Percentiles rank a stretch among this genome's conserved stretches.
Conservation (phyloP, 148 eudicot species). For the Persicaria maculosa region DNA sequence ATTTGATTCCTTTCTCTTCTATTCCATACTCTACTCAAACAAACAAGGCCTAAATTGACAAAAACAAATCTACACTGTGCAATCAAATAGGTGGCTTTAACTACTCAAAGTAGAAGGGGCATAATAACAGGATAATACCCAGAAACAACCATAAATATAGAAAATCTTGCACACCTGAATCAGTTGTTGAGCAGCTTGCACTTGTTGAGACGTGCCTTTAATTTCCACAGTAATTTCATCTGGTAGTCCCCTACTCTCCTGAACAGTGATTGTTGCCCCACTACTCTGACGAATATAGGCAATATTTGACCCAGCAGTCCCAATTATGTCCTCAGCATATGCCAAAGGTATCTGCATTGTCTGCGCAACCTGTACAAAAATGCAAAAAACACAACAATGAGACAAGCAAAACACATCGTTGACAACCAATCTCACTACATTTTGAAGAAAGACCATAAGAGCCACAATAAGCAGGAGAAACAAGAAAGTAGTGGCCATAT, state of each 20-base stretch:
- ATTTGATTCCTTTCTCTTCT: too few relatives aligned
- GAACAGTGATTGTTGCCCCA: slow-evolving; percentile 84
- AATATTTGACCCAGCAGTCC: slow-evolving; percentile 80
- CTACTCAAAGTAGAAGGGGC: too few relatives aligned
- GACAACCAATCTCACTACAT: neutral
- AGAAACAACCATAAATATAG: neutral
- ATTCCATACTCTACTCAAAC: too few relatives aligned
- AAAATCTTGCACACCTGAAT: slow-evolving; percentile 51
- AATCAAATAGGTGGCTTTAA: too few relatives aligned
- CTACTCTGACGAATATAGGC: slow-evolving; percentile 79
- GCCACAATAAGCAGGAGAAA: neutral
- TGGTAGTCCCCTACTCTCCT: slow-evolving; percentile 68
- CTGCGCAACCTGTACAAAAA: slow-evolving; percentile 52
- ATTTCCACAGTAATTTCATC: slow-evolving; percentile 96
- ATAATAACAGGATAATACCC: neutral
- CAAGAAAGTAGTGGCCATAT: neutral
- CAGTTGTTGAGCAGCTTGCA: slow-evolving; percentile 88
- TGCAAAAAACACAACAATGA: neutral
- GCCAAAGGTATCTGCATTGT: slow-evolving; percentile 92
- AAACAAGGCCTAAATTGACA: too few relatives aligned
- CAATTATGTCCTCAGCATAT: slow-evolving; percentile 96
- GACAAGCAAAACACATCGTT: neutral
- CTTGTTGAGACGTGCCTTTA: slow-evolving; percentile 72
- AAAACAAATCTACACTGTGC: too few relatives aligned
- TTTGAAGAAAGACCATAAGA: neutral